Evolutionary conservation across 1,284 basidiomycete species (phyloP).

Genomic region (Puccinia polysora): DNA sequence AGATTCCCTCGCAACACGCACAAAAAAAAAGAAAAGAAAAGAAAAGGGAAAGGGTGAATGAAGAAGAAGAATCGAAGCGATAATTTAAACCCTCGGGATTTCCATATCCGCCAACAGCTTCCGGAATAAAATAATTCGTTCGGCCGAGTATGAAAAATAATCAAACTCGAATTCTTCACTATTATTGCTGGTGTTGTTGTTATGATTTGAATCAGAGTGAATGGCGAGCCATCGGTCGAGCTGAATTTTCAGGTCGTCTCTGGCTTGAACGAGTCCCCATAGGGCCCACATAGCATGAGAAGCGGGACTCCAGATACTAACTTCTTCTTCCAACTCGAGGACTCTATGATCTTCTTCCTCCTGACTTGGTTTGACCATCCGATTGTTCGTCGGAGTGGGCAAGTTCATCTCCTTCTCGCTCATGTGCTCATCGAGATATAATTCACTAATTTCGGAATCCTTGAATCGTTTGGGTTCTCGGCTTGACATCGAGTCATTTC

Average conservation of each 20-base stretch:
- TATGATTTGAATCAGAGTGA: neutral
- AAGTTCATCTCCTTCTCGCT: conserved; percentile 1
- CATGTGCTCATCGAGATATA: conserved; percentile 2
- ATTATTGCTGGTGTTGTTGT: conserved; percentile 53
- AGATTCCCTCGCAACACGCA: neutral
- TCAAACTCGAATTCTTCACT: conserved; percentile 67
- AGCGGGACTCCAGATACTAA: conserved; percentile 76
- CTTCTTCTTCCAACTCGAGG: conserved; percentile 65
- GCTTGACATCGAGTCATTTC: neutral
- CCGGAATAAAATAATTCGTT: conserved; percentile 58
- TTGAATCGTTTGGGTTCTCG: neutral
- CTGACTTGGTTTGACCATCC: neutral
- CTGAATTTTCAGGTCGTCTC: conserved; percentile 63
- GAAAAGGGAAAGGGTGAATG: neutral
- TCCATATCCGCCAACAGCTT: conserved; percentile 19
- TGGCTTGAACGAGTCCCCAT: conserved; percentile 85
- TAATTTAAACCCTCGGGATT: neutral
- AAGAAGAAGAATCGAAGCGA: conserved; percentile 14
- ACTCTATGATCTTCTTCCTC: conserved; percentile 46
- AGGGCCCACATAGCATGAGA: conserved; percentile 83
- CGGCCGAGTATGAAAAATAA: conserved; percentile 67
- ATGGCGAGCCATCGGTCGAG: conserved; percentile 2
- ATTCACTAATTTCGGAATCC: conserved; percentile 15
- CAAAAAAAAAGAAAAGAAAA: neutral
- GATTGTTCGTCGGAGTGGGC: neutral